These are phyloP conservation scores for Teratosphaeriaceae sp. DNA, from an alignment of 2,329 filamentous ascomycete species.

Conservation along the genomic window DNA sequence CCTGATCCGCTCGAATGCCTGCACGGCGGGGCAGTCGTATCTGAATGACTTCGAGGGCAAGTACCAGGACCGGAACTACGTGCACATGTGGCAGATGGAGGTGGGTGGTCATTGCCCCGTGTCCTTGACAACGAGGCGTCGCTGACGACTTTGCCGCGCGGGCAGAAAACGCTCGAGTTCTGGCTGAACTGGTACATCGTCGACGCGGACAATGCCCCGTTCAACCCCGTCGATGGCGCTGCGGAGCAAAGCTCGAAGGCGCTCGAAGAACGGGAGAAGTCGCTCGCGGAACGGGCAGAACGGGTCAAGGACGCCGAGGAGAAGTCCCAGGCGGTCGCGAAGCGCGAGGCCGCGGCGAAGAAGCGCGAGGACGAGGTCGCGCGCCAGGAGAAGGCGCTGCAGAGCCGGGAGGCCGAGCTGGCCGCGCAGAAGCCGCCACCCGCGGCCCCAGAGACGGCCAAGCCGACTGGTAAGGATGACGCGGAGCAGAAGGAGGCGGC, in stretches of 20 bases:
- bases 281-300: neutral
- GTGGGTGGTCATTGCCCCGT: too few species aligned
- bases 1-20: slow-evolving; percentile 2
- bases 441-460: too few species aligned
- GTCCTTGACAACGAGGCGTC: neutral
- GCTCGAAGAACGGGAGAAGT: neutral
- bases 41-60: slow-evolving; percentile 1
- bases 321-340: neutral
- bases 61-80: slow-evolving; percentile 1
- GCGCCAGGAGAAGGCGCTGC: neutral
- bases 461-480: too few species aligned
- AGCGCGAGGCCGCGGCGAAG: neutral
- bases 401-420: neutral
- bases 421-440: neutral
- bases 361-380: neutral
- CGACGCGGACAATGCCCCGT: neutral
- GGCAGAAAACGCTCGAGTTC: neutral
- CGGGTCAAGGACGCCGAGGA: neutral
- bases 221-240: neutral
- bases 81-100: slow-evolving; percentile 7
- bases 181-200: slow-evolving; percentile 1
- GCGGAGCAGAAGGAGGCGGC: too few species aligned
- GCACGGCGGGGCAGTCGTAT: neutral
- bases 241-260: neutral
- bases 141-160: too few species aligned